Percentiles rank a stretch among this genome's conserved stretches.
Conservation (phyloP, 1,139 yeast genomes). For the Hansenula lynferdii region DNA sequence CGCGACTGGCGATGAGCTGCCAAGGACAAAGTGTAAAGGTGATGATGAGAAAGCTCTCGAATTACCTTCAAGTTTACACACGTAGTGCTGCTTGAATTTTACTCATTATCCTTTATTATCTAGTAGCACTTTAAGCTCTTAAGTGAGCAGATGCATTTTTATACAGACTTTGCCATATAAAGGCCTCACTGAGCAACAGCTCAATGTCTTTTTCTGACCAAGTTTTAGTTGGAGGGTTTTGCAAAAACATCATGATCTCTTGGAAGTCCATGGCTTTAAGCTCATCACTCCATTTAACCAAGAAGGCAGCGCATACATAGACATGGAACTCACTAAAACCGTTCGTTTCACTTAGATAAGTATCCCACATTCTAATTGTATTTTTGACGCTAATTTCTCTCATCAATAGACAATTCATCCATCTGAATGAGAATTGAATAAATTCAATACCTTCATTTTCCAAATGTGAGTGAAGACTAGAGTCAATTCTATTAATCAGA, state of each 20-base stretch:
- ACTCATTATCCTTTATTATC: too few species aligned
- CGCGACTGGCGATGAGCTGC: not conserved
- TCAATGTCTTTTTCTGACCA: conserved; percentile 94
- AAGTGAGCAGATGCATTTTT: conserved; percentile 86
- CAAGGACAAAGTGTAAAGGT: not conserved
- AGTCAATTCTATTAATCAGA: conserved; percentile 75
- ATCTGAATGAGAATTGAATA: conserved; percentile 90
- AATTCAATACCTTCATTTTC: conserved; percentile 82
- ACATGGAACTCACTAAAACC: conserved; percentile 94
- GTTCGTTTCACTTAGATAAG: conserved; percentile 82
- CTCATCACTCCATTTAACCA: conserved; percentile 78
- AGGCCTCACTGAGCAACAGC: conserved; percentile 89
- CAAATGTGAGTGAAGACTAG: conserved; percentile 67
- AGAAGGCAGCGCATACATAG: conserved; percentile 97
- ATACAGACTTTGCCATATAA: conserved; percentile 91
- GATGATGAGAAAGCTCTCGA: too few species aligned
- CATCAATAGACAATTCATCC: conserved; percentile 99
- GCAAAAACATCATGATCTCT: conserved; percentile 85
- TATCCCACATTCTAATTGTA: conserved; percentile 97
- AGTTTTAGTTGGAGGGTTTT: conserved; percentile 75
- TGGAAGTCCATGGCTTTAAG: conserved; percentile 89
- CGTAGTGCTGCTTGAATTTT: too few species aligned
- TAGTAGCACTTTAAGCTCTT: conserved; percentile 29
- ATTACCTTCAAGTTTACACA: too few species aligned
- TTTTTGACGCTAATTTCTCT: conserved; percentile 77